These are phyloP conservation scores for Pseudomonodictys pantanalensis DNA, from an alignment of 495 filamentous ascomycete species.

Conservation along the genomic window DNA sequence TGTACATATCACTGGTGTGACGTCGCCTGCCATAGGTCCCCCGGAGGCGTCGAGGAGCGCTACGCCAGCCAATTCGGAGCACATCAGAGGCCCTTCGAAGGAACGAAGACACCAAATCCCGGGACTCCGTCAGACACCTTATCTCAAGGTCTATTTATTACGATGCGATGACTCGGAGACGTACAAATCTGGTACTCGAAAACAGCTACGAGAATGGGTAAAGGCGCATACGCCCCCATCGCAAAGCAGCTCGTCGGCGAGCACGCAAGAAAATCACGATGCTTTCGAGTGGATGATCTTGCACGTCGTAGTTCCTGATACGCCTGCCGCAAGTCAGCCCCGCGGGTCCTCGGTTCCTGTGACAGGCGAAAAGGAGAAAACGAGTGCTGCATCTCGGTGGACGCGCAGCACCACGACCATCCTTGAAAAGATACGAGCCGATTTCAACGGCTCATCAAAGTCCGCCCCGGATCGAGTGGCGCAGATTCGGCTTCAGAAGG, in stretches of 20 bases:
- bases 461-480: slow-evolving; percentile 72
- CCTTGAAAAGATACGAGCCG: slow-evolving; percentile 82
- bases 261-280: slow-evolving; percentile 77
- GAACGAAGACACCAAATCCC: slow-evolving; percentile 92
- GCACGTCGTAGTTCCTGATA: slow-evolving; percentile 82
- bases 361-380: slow-evolving; percentile 46
- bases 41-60: slow-evolving; percentile 21
- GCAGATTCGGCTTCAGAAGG: slow-evolving; percentile 71
- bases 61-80: slow-evolving; percentile 30
- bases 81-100: slow-evolving; percentile 42
- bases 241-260: slow-evolving; percentile 45
- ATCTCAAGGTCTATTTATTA: slow-evolving; percentile 84
- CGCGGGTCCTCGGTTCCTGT: slow-evolving; percentile 45
- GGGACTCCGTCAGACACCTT: slow-evolving; percentile 87
- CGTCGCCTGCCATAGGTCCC: slow-evolving; percentile 45
- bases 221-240: slow-evolving; percentile 63
- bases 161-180: slow-evolving; percentile 91
- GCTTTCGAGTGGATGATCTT: slow-evolving; percentile 96
- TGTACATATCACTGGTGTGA: slow-evolving; percentile 37
- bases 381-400: slow-evolving; percentile 61
- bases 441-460: slow-evolving; percentile 88
- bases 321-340: slow-evolving; percentile 68
- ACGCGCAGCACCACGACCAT: slow-evolving; percentile 70
- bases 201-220: slow-evolving; percentile 86
- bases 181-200: slow-evolving; percentile 76